phyloP scores from a whole-genome alignment of 2,329 filamentous ascomycete genomes.

The Dendryphion nanum region DNA sequence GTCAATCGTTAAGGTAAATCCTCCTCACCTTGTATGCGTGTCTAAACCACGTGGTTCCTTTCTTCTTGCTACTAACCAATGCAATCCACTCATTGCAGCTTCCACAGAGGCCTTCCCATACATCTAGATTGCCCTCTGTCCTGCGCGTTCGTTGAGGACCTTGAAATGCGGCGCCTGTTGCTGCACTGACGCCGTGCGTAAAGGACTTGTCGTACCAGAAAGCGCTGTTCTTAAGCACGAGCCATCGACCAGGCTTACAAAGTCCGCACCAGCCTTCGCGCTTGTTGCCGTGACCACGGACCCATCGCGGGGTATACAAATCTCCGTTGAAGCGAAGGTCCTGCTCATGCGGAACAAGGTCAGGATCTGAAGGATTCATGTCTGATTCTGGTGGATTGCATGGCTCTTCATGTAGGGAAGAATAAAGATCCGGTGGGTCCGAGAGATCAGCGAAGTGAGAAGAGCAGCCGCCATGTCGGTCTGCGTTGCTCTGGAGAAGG shows the following conservation, averaged over 20 bases:
- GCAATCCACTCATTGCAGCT: slow-evolving; percentile 80
- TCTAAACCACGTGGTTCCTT: slow-evolving; percentile 88
- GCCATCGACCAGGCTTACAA: slow-evolving; percentile 82
- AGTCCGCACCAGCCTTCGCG: slow-evolving; percentile 88
- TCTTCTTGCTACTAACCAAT: slow-evolving; percentile 82
- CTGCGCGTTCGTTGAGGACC: slow-evolving; percentile 72
- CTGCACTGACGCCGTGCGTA: slow-evolving; percentile 80
- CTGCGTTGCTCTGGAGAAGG: slow-evolving; percentile 72
- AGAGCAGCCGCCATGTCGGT: slow-evolving; percentile 60
- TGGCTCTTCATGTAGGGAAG: slow-evolving; percentile 71
- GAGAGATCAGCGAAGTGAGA: slow-evolving; percentile 71
- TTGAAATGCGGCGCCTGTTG: slow-evolving; percentile 75
- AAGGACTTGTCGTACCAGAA: slow-evolving; percentile 95
- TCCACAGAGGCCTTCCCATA: slow-evolving; percentile 77
- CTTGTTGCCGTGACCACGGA: slow-evolving; percentile 82
- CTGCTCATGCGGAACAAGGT: slow-evolving; percentile 75
- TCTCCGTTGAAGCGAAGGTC: slow-evolving; percentile 73
- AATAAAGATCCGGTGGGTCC: slow-evolving; percentile 74
- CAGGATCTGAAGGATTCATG: slow-evolving; percentile 75
- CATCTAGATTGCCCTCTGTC: slow-evolving; percentile 77
- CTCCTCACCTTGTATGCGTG: slow-evolving; percentile 77
- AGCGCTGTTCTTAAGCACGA: slow-evolving; percentile 84
- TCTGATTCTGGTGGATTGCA: slow-evolving; percentile 73
- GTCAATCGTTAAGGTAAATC: neutral
- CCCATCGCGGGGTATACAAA: slow-evolving; percentile 79